Evolutionary conservation across 1,139 yeast genomes (phyloP).

Genomic region (Suhomyces taliae): DNA sequence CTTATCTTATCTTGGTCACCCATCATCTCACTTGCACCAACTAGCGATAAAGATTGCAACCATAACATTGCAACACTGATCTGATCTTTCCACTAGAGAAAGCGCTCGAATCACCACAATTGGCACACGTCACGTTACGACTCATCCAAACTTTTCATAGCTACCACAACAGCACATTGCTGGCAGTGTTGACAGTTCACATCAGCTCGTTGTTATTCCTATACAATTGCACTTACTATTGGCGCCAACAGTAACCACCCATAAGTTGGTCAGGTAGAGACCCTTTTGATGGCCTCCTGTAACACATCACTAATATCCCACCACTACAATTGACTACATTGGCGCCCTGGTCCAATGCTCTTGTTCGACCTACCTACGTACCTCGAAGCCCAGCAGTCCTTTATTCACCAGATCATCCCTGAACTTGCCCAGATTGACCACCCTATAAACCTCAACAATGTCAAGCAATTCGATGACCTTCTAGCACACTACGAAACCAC

Average conservation of each 20-base stretch:
- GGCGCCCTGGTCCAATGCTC: not conserved
- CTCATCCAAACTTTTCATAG: too few relatives aligned
- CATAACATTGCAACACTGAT: not conserved
- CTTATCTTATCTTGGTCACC: constrained; percentile 2
- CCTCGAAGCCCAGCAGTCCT: constrained; percentile 19
- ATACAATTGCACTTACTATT: too few relatives aligned
- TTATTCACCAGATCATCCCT: constrained; percentile 26
- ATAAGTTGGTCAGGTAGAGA: too few relatives aligned
- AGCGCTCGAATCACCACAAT: too few relatives aligned
- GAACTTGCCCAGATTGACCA: constrained; percentile 20
- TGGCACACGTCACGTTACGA: too few relatives aligned
- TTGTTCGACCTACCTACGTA: constrained; percentile 9
- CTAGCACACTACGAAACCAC: constrained; percentile 27
- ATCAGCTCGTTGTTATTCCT: too few relatives aligned
- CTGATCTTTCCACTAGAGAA: not conserved
- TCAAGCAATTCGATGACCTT: constrained; percentile 31
- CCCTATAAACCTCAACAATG: constrained; percentile 25
- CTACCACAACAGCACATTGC: too few relatives aligned
- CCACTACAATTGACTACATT: not conserved
- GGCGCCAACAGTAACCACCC: too few relatives aligned
- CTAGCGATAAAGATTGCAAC: not conserved
- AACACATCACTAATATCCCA: too few relatives aligned
- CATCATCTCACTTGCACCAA: constrained; percentile 9
- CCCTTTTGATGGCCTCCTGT: too few relatives aligned
- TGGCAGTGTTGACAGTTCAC: too few relatives aligned